Evolutionary conservation across 108 stramenopile species (phyloP), one percentile per base, ranked within the genome.

Genomic region (Skeletonema menzelii): DNA sequence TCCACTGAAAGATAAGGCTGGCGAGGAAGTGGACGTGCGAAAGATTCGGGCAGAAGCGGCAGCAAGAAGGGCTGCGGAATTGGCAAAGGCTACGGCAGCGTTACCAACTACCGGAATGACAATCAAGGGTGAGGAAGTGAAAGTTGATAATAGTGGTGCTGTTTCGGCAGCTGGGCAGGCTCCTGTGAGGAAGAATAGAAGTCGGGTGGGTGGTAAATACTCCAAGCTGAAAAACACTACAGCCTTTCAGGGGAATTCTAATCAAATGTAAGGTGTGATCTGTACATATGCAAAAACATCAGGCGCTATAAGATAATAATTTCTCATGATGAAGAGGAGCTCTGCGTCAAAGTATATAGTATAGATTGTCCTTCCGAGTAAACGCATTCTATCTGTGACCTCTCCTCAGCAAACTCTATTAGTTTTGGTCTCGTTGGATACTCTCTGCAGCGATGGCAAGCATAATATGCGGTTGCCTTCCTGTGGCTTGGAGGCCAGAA

Each of bases 21-120:
- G 95, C 7, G 85, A 79, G n/a, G 92, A 86, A 69, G 73, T 92
- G 37, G 91, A 96, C 72, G 73, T 91, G 59, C 78, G 88, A 19
- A 83, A 88, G 69, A 53, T 94, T 11, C 81, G 95, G 5, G 89
- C 90, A 2, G 91, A 90, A 59, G 91, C 91, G 6, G 90, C 90
- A 5, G 89, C 86, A 5, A 68, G 75, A 72, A 77, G 90, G 64
- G 86, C 85, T 8, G 87, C 82, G 24, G 89, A 85, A 55, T 56
- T 65, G 56, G 87, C 73, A 27, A 79, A 73, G 56, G 70, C 58
- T 44, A 66, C 32, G 60, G 58, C 71, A 40, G 76, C 83, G n/a
- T 79, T 85, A 65, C 84, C 85, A 20, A 46, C 85, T 26, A 57
- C 74, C 26, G 89, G 87, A 20, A 86, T 86, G 73, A 72, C 75